These are phyloP conservation scores for Fusarium foetens DNA, from an alignment of 2,329 filamentous ascomycete genomes.

Conservation along the genomic window DNA sequence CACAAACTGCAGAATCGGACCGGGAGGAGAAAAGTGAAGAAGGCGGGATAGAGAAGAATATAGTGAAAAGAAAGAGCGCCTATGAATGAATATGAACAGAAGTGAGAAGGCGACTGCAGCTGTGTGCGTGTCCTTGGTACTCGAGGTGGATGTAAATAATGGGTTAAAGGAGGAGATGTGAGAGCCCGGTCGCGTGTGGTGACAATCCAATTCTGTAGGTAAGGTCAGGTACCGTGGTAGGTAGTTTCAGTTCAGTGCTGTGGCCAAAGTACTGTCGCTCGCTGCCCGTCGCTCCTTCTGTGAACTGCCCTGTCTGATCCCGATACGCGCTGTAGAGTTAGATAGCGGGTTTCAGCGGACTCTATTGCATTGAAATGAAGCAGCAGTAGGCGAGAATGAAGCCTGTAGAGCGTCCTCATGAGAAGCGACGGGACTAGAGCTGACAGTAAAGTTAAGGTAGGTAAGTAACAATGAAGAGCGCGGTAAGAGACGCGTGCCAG, in stretches of 20 bases:
- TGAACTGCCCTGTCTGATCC: neutral
- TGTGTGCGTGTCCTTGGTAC: constrained; percentile 10
- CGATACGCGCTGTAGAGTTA: neutral
- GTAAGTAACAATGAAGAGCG: constrained; percentile 22
- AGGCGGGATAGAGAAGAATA: neutral
- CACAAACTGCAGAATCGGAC: constrained; percentile 25
- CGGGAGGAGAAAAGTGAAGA: neutral
- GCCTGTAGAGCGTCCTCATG: constrained; percentile 28
- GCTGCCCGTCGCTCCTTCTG: constrained; percentile 4
- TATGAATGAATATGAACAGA: constrained; percentile 11
- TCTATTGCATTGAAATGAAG: constrained; percentile 19
- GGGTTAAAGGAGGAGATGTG: constrained; percentile 39
- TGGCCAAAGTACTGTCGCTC: constrained; percentile 15
- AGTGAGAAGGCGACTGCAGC: neutral
- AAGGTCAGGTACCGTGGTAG: neutral
- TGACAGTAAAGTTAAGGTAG: neutral
- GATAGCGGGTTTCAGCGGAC: neutral
- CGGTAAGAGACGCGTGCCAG: constrained; percentile 47
- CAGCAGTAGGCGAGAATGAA: constrained; percentile 9
- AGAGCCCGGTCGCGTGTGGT: constrained; percentile 38
- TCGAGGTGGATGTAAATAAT: constrained; percentile 37
- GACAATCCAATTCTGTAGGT: constrained; percentile 16
- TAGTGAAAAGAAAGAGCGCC: neutral
- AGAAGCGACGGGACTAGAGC: constrained; percentile 14
- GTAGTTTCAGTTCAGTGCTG: neutral